phyloP scores from a whole-genome alignment of 2,329 filamentous ascomycete species.

The Apiospora malaysiana region DNA sequence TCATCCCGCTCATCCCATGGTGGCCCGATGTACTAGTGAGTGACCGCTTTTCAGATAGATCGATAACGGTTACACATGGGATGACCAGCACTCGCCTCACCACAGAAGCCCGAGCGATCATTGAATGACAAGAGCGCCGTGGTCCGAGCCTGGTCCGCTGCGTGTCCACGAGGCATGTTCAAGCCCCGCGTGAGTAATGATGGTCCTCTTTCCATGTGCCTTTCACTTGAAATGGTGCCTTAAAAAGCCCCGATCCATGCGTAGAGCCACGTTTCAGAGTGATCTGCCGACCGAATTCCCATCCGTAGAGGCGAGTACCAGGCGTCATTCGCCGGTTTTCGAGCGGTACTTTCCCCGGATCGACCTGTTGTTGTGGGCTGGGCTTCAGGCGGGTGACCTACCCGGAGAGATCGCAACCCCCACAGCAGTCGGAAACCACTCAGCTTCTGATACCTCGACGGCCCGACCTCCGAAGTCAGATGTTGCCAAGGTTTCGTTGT shows the following conservation, averaged over 20 bases:
- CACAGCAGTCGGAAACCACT: not conserved
- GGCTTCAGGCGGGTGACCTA: not conserved
- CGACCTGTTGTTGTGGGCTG: not conserved
- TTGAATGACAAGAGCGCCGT: not conserved
- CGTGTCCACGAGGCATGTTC: not conserved
- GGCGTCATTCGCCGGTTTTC: not conserved
- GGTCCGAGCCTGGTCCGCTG: not conserved
- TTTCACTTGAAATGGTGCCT: not conserved
- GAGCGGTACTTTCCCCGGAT: not conserved
- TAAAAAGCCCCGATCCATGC: not conserved
- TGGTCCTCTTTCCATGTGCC: not conserved
- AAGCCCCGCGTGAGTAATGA: not conserved
- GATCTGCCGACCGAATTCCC: not conserved
- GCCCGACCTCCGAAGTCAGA: not conserved
- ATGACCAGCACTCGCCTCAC: not conserved
- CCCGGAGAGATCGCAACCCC: slow-evolving; percentile 2
- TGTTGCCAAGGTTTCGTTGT: not conserved
- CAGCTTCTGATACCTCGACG: not conserved
- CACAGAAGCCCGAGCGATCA: not conserved
- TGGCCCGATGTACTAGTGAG: not conserved
- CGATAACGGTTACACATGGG: not conserved
- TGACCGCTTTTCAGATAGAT: not conserved
- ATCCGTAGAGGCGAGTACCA: not conserved
- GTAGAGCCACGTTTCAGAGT: not conserved
- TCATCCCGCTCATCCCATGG: not conserved